A percentile compares a stretch with the other conserved stretches of the same genome.
These are phyloP conservation scores for Mortierella antarctica DNA, from an alignment of 192 early-diverging fungal species.

Conservation along the genomic window DNA sequence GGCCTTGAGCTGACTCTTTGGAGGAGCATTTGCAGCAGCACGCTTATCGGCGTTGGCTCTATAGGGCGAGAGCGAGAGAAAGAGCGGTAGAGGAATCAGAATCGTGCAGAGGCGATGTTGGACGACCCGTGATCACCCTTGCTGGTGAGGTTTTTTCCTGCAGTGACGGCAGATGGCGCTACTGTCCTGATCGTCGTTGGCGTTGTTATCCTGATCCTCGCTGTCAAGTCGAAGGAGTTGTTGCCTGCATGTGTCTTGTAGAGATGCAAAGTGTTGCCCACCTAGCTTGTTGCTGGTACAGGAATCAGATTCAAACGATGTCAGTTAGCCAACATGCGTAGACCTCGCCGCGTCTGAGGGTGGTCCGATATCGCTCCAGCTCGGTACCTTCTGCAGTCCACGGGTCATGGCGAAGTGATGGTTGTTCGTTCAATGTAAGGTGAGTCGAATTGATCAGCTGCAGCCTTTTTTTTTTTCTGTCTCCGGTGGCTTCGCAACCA, in stretches of 20 bases:
- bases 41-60: slow-evolving; percentile 55
- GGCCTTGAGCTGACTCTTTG: slow-evolving; percentile 52
- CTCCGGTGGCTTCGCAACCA: no score
- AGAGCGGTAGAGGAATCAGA: neutral
- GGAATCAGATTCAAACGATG: no score
- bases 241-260: no score
- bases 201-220: neutral
- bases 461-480: no score
- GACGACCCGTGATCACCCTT: no score
- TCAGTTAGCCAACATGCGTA: no score
- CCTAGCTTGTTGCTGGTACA: no score
- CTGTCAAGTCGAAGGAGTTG: no score
- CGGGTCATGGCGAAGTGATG: slow-evolving; percentile 34
- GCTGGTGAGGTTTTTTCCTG: no score
- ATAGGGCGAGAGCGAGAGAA: slow-evolving; percentile 5
- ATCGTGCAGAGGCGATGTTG: neutral
- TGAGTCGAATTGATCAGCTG: neutral
- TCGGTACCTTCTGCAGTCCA: slow-evolving; percentile 47
- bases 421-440: neutral
- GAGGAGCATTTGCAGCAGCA: slow-evolving; percentile 50
- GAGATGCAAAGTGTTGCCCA: no score
- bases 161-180: no score
- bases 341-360: neutral
- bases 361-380: no score
- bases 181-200: neutral